Evolutionary conservation across 164 flowering plant species (phyloP).

Genomic region (Chimonanthus praecox): DNA sequence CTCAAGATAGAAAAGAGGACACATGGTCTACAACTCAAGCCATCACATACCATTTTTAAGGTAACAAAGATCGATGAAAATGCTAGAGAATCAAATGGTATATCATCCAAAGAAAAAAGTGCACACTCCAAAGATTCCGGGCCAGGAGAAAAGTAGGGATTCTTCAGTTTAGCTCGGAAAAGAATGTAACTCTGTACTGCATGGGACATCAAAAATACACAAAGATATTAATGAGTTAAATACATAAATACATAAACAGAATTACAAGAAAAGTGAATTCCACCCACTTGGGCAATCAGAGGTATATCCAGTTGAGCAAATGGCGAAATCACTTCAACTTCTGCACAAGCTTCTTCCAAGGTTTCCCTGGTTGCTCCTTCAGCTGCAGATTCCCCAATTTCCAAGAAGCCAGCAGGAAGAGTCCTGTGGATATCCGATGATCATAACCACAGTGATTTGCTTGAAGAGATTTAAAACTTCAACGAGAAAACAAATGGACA

Average conservation of each 20-base stretch:
- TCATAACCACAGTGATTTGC: background rate
- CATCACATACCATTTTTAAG: slow-evolving; percentile 59
- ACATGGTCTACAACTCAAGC: background rate
- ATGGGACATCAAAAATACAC: slow-evolving; percentile 8
- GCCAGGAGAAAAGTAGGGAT: slow-evolving; percentile 80
- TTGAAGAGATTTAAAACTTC: background rate
- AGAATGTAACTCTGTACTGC: slow-evolving; percentile 79
- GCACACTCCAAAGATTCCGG: slow-evolving; percentile 84
- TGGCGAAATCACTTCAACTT: slow-evolving; percentile 79
- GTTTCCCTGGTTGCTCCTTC: slow-evolving; percentile 97
- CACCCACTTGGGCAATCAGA: slow-evolving; percentile 82
- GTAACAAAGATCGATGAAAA: slow-evolving; percentile 90
- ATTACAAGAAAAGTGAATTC: background rate
- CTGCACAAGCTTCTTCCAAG: slow-evolving; percentile 91
- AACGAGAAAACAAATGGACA: background rate
- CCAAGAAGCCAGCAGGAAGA: slow-evolving; percentile 96
- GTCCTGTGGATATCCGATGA: slow-evolving; percentile 47
- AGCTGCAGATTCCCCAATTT: slow-evolving; percentile 91
- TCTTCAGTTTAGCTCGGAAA: slow-evolving; percentile 76
- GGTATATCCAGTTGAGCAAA: slow-evolving; percentile 94
- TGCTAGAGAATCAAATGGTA: slow-evolving; percentile 87
- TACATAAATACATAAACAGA: slow-evolving; percentile 2
- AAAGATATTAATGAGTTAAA: slow-evolving; percentile 4
- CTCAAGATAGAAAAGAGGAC: background rate
- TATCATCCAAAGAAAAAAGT: slow-evolving; percentile 71